A percentile compares a stretch with the other conserved stretches of the same genome.
Conservation (phyloP, 805 yeast genomes). For the Clavispora santaluciae region DNA sequence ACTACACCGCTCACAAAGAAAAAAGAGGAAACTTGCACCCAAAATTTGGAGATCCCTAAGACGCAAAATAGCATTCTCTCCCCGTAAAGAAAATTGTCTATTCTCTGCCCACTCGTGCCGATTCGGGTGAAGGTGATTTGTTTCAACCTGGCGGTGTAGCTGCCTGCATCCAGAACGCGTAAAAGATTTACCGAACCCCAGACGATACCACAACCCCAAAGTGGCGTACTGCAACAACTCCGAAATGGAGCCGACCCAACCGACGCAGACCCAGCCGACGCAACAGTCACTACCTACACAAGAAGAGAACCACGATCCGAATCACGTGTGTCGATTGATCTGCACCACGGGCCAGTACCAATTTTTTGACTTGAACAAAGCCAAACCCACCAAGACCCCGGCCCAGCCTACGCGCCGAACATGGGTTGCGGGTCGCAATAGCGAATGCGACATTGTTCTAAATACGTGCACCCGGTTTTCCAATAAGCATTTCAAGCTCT, state of each 20-base stretch:
- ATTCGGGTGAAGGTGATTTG: no score
- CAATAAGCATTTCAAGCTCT: conserved; percentile 66
- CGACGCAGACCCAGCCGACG: conserved; percentile 24
- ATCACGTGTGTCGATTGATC: conserved; percentile 49
- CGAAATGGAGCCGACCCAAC: conserved; percentile 30
- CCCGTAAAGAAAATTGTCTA: no score
- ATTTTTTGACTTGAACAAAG: conserved; percentile 41
- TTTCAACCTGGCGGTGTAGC: no score
- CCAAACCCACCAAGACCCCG: conserved; percentile 15
- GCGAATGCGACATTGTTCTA: conserved; percentile 58
- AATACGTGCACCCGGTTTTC: conserved; percentile 61
- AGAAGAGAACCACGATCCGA: conserved; percentile 15
- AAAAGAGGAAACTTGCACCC: no score
- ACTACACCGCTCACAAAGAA: no score
- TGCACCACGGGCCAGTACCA: conserved; percentile 56
- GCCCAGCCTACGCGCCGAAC: conserved; percentile 22
- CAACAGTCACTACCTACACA: conserved; percentile 15
- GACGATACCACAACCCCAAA: not conserved
- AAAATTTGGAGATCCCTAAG: no score
- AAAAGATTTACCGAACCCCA: not conserved
- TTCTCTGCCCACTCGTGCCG: no score
- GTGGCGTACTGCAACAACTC: not conserved
- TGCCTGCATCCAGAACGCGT: not conserved
- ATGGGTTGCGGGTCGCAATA: conserved; percentile 77
- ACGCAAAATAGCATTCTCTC: no score